Percentiles rank a stretch among this genome's conserved stretches.
phyloP scores from a whole-genome alignment of 345 rosid genomes.

The Erysimum cheiranthoides region DNA sequence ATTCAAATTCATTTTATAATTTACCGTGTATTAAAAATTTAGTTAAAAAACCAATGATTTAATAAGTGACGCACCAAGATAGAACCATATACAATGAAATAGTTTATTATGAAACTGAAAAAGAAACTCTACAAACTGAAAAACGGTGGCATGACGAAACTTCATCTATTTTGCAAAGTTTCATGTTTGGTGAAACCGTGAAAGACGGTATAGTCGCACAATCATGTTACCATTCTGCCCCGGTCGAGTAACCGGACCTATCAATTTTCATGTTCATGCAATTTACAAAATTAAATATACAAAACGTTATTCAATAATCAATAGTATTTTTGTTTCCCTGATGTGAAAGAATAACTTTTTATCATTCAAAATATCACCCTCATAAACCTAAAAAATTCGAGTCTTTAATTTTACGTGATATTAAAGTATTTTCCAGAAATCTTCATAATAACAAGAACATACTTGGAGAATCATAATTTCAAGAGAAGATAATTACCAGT shows the following conservation, averaged over 20 bases:
- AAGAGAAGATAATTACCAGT: conserved; percentile 57
- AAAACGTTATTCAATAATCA: no score
- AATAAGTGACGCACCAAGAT: not conserved
- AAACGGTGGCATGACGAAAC: not conserved
- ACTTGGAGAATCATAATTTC: not conserved
- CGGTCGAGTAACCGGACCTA: not conserved
- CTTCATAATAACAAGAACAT: not conserved
- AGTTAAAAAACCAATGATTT: not conserved
- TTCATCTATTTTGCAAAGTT: not conserved
- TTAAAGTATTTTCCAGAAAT: not conserved
- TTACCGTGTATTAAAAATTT: not conserved
- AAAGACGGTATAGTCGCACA: not conserved
- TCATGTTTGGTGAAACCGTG: not conserved
- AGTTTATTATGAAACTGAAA: not conserved
- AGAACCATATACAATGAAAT: not conserved
- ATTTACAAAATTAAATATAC: not conserved
- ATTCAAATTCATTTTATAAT: conserved; percentile 18
- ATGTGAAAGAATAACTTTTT: not conserved
- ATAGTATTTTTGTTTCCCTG: not conserved
- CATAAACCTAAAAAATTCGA: not conserved
- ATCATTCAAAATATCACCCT: not conserved
- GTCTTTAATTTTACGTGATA: conserved; percentile 13
- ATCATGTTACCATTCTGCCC: not conserved
- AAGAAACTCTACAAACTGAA: not conserved
- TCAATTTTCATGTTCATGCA: conserved; percentile 19